Evolutionary conservation across 345 rosid species (phyloP), one percentile per base, ranked within the genome.

Genomic region (Cardiospermum halicacabum): DNA sequence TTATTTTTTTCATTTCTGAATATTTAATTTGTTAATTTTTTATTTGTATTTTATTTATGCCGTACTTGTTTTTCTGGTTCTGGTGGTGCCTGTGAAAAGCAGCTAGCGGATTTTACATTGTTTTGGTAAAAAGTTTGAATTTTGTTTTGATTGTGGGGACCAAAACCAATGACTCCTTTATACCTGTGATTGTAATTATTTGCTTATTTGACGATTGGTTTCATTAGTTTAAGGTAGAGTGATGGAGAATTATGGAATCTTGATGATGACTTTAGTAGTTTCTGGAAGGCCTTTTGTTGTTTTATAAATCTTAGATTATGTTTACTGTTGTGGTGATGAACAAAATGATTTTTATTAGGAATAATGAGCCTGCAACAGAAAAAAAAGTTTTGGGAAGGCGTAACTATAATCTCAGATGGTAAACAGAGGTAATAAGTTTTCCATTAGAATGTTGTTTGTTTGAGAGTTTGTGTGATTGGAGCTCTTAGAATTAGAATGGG

Each of bases 31-130:
- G n/a, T n/a, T n/a, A n/a, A n/a, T n/a, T n/a, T n/a, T n/a, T n/a
- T n/a, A n/a, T n/a, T n/a, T n/a, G n/a, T n/a, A n/a, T n/a, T n/a
- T n/a, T n/a, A n/a, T n/a, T n/a, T n/a, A n/a, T n/a, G n/a, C n/a
- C n/a, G 49, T 51, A 5, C 36, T 19, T 36, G 25, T 28, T 60
- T 67, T 67, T 53, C 43, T 43, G 16, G 53, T 43, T 66, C 42
- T 47, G 49, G 51, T 39, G 37, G 53, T 31, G n/a, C 31, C 27
- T 36, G 12, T 37, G 6, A 7, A 27, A 37, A 11, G 12, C 39
- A 5, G 39, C 39, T 34, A 22, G n/a, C n/a, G n/a, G n/a, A n/a
- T 64, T 31, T 51, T 64, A n/a, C 58, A 37, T 18, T 3, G 32
- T 42, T 39, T 37, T 32, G 70, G 19, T 49, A 43, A 54, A 43